Base-by-base conservation (phyloP, 768 basidiomycete species). In the Rhizopogon sp. region DNA sequence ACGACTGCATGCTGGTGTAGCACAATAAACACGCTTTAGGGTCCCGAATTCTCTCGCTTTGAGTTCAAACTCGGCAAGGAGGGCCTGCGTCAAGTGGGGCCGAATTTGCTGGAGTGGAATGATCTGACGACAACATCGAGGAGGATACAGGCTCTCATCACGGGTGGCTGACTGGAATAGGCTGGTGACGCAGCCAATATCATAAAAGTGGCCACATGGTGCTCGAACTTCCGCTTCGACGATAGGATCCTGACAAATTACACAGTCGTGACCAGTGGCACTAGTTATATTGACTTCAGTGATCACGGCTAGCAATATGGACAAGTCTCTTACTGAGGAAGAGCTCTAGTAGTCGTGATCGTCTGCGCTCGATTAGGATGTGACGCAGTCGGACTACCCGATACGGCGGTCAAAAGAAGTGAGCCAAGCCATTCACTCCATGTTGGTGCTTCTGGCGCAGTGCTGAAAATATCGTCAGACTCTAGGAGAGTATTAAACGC, bases 101-200 rank as follows among this genome's bases (percentile, higher is more conserved):
- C 53, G 59, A 28, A 73, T 67, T 1, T 56, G 57, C 3, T 25
- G 8, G 25, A 70, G 41, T 20, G 71, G 60, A 28, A 76, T 70
- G 7, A 55, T 55, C 31, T 60, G 60, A 33, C 66, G 57, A 56
- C 76, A 76, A 58, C 75, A 76, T 17, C 69, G 69, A 29, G 76
- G 75, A 5, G 76, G 76, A 60, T 66, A 75, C 22, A 77, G 69
- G 1, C 69, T 61, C 54, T 76, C 76, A 60, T 77, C 76, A 17
- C 47, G 57, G 7, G 62, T 67, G 1, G 74, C 65, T 13, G 65
- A 56, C 53, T 67, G 56, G 64, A 75, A 73, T 42, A 77, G 66
- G 37, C 66, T 57, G 1, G 64, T 62, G 22, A 69, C 10, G 55
- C 76, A 77, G 14, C 3, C 58, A 10, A 58, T 53, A 50, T 73